Base-by-base conservation (phyloP, 768 basidiomycete species). In the Candolleomyces eurysporus region DNA sequence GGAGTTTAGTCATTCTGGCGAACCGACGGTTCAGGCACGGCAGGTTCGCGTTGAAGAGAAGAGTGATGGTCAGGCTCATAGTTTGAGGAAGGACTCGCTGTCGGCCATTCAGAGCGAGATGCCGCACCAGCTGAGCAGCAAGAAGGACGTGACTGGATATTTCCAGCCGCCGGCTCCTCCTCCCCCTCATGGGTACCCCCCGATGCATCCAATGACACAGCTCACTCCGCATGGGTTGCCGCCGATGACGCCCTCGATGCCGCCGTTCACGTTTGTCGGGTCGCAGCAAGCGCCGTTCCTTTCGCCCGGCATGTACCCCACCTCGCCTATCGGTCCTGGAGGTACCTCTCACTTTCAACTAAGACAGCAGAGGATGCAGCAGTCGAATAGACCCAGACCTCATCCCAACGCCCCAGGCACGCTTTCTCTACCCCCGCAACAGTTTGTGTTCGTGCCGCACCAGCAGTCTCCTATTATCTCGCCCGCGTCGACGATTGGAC, bases 191-290 rank as follows among this genome's bases (percentile, higher is more conserved):
- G 11, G 8, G 58, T 67, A 71, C 46, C 54, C 58, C 22, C 66
- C 6, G 36, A 36, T 36, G 36, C 36, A 74, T 19, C 72, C 77
- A 36, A 79, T 88, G 63, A 16, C 22, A 21, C 59, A 51, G 13
- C 50, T 32, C 42, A 92, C 90, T 10, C 89, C 89, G n/a, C 84
- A 88, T 64, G 90, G 91, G 0, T 76, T 94, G n/a, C 91, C 92
- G 14, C 90, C 92, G 1, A 94, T 97, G 68, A 97, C 96, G n/a
- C 95, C 96, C 0, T 91, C 90, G 62, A 98, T 98, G 96, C 96
- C 96, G 1, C 87, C 93, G 5, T 98, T 97, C 75, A 88, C 87
- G 13, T 96, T 97, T 73, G 79, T 89, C 31, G 39, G 32, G 9
- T 17, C 84, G 8, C 82, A 80, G 36, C 63, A 64, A 45, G 66